These are phyloP conservation scores for Fusarium penzigii DNA, from an alignment of 2,329 filamentous ascomycete species.

Conservation along the genomic window DNA sequence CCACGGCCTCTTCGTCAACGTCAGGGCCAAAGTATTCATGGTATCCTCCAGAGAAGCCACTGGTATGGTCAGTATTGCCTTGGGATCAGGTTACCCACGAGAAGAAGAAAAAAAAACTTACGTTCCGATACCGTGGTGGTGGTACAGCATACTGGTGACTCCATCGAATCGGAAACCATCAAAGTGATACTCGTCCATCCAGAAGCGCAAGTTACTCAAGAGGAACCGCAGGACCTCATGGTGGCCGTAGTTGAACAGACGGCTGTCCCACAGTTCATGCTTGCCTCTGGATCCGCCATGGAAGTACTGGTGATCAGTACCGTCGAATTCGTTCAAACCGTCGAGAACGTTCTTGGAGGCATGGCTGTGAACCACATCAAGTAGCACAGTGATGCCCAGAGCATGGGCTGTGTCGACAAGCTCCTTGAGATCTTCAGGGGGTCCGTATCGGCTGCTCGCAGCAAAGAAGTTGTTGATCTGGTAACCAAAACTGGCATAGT, in stretches of 20 bases:
- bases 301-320: slow-evolving; percentile 94
- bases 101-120: slow-evolving; percentile 47
- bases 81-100: background rate
- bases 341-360: slow-evolving; percentile 97
- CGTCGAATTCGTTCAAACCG: slow-evolving; percentile 94
- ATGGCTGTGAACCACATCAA: slow-evolving; percentile 97
- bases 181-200: slow-evolving; percentile 98
- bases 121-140: slow-evolving; percentile 95
- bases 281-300: slow-evolving; percentile 81
- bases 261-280: slow-evolving; percentile 94
- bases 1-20: slow-evolving; percentile 91
- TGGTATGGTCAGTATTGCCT: slow-evolving; percentile 35
- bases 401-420: slow-evolving; percentile 93
- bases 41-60: slow-evolving; percentile 95
- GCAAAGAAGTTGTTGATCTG: slow-evolving; percentile 99
- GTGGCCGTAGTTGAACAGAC: slow-evolving; percentile 94
- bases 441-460: slow-evolving; percentile 91
- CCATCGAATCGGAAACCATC: slow-evolving; percentile 98
- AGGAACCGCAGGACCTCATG: slow-evolving; percentile 97
- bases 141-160: slow-evolving; percentile 97
- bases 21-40: slow-evolving; percentile 93
- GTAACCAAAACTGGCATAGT: slow-evolving; percentile 98
- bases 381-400: slow-evolving; percentile 84
- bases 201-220: slow-evolving; percentile 92
- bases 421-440: slow-evolving; percentile 93